Conservation (phyloP, 305 asterid species). For the Petunia hybrid region DNA sequence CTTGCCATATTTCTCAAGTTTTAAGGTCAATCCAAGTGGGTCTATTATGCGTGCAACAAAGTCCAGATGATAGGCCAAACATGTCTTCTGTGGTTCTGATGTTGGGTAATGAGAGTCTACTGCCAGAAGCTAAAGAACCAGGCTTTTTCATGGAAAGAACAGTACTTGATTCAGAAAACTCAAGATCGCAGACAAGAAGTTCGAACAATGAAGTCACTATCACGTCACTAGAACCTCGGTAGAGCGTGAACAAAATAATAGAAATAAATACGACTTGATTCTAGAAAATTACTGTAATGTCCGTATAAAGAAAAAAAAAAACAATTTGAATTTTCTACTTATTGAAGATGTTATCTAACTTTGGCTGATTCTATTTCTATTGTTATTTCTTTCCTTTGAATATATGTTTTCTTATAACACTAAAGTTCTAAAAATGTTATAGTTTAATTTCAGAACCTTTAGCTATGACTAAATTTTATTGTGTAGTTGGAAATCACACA, state of each 20-base stretch:
- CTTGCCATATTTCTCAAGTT: slow-evolving; percentile 3
- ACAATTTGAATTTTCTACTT: no score
- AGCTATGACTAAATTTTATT: no score
- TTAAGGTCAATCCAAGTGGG: slow-evolving; percentile 25
- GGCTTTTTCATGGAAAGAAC: slow-evolving; percentile 23
- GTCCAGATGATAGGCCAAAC: slow-evolving; percentile 24
- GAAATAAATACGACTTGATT: no score
- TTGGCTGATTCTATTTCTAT: no score
- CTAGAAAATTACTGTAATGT: no score
- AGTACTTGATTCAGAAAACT: background rate
- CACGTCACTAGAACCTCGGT: slow-evolving; percentile 20
- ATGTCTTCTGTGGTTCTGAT: slow-evolving; percentile 27
- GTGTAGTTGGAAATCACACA: no score
- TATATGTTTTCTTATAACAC: no score
- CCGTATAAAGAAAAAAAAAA: no score
- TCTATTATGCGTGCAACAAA: slow-evolving; percentile 20
- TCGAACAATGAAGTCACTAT: slow-evolving; percentile 25
- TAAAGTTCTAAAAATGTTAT: no score
- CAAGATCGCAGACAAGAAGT: slow-evolving; percentile 22
- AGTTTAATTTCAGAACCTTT: no score
- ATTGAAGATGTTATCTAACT: no score
- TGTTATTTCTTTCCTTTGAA: no score
- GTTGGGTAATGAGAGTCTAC: background rate
- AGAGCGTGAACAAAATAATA: background rate
- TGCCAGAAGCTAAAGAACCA: slow-evolving; percentile 27